Base-by-base conservation (phyloP, 805 yeast genomes). In the Scheffersomyces lignosus region DNA sequence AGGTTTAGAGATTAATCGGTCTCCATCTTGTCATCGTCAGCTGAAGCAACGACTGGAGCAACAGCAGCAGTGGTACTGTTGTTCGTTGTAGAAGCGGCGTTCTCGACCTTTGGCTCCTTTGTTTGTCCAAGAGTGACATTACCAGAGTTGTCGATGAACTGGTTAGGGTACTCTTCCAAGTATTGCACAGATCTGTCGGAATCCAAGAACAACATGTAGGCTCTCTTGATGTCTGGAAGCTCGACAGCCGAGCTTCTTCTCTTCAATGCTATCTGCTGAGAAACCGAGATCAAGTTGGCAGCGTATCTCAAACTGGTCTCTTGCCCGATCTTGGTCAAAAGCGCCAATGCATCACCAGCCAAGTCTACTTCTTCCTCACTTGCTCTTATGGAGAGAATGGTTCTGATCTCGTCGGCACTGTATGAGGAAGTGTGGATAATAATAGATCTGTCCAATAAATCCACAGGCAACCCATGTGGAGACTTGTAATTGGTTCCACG, bases 401-500 rank as follows among this genome's bases (percentile, higher is more conserved):
- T 81, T 54, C 83, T 78, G 54, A 91, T 84, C 63, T 93, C 99
- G 41, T 87, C 90, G 40, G 78, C 80, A 41, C 74, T 71, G 69
- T 93, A 93, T 31, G 78, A 71, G 13, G 77, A 64, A 1, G 99
- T 95, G 56, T 93, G 89, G 47, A 93, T 88, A 44, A 93, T 93
- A 48, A 93, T 84, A 24, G 95, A 78, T 61, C 99, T 79, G 66
- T 93, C 99, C 52, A 93, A 80, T 52, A 93, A 72, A 71, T 93
- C 99, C 41, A 86, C 75, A 29, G 99, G 99, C 41, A 93, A 72
- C n/a, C 99, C 99, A 61, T 93, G 99, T 15, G 99, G 96, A 1
- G 96, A 84, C 63, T 83, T 85, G 69, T 88, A 88, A 56, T 80
- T 83, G 20, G 98, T 87, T 35, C 99, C 99, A 55, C 96, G 79